phyloP scores from a whole-genome alignment of 1,284 basidiomycete genomes.

The Heterobasidion annosum region DNA sequence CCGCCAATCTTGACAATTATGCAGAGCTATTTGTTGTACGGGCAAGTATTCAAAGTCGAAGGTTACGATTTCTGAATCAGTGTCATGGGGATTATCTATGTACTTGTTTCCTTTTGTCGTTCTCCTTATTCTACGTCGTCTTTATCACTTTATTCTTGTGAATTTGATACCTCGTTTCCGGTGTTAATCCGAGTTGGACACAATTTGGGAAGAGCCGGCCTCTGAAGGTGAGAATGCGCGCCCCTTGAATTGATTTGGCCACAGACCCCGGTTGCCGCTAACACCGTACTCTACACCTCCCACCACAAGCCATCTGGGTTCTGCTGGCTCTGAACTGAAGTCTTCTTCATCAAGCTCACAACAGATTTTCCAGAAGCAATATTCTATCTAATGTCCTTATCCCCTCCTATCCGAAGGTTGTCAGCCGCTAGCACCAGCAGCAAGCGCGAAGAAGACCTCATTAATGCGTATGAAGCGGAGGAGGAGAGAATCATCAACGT shows the following conservation, averaged over 20 bases:
- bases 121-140: background rate
- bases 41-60: constrained; percentile 75
- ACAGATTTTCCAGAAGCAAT: background rate
- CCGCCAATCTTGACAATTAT: constrained; percentile 81
- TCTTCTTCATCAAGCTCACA: no score
- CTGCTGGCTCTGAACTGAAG: no score
- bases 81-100: background rate
- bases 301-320: no score
- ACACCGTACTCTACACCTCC: no score
- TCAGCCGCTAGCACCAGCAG: constrained; percentile 41
- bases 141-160: background rate
- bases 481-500: constrained; percentile 80
- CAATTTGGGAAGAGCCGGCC: no score
- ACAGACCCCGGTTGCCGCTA: no score
- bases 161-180: background rate
- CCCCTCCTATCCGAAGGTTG: constrained; percentile 49
- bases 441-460: constrained; percentile 59
- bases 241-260: no score
- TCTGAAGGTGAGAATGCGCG: no score
- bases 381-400: constrained; percentile 40
- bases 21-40: constrained; percentile 77
- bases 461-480: constrained; percentile 81
- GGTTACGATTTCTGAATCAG: constrained; percentile 59
- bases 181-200: no score
- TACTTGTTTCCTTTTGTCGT: background rate